Evolutionary conservation across 2,329 filamentous ascomycete genomes (phyloP).

Genomic region (Esteya vermicola): DNA sequence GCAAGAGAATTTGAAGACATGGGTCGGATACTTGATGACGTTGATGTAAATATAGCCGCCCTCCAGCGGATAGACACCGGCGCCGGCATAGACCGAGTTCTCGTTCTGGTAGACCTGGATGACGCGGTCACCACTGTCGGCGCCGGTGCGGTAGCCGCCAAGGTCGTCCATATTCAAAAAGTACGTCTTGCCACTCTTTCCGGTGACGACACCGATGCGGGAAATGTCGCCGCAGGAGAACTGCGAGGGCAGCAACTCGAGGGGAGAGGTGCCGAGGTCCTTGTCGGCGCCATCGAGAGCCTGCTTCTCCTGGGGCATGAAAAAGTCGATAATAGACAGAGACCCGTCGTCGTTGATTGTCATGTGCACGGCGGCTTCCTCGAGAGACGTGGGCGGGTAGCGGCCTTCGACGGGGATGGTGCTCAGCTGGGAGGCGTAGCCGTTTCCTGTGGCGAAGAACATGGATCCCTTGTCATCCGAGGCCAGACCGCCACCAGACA

Average conservation of each 20-base stretch:
- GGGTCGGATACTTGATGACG: conserved; percentile 37
- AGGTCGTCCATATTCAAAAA: conserved; percentile 32
- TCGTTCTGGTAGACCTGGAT: conserved; percentile 29
- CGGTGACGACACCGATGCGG: conserved; percentile 34
- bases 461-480: conserved; percentile 31
- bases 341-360: conserved; percentile 28
- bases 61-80: conserved; percentile 29
- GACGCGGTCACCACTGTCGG: conserved; percentile 25
- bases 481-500: conserved; percentile 31
- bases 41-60: conserved; percentile 35
- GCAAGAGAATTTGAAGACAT: conserved; percentile 45
- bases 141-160: conserved; percentile 31
- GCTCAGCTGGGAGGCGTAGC: conserved; percentile 29
- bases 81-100: conserved; percentile 33
- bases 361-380: conserved; percentile 34
- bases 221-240: conserved; percentile 27
- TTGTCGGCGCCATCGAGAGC: conserved; percentile 33
- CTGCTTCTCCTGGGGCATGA: conserved; percentile 35
- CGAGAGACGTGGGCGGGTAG: conserved; percentile 27
- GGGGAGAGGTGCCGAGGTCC: conserved; percentile 30
- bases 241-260: conserved; percentile 26
- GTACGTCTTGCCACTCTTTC: conserved; percentile 35
- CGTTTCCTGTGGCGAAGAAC: conserved; percentile 33
- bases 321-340: conserved; percentile 29
- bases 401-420: conserved; percentile 27